Evolutionary conservation across 139 green algal genomes (phyloP), one percentile per base, ranked within the genome.

Genomic region (Volvox africanus): DNA sequence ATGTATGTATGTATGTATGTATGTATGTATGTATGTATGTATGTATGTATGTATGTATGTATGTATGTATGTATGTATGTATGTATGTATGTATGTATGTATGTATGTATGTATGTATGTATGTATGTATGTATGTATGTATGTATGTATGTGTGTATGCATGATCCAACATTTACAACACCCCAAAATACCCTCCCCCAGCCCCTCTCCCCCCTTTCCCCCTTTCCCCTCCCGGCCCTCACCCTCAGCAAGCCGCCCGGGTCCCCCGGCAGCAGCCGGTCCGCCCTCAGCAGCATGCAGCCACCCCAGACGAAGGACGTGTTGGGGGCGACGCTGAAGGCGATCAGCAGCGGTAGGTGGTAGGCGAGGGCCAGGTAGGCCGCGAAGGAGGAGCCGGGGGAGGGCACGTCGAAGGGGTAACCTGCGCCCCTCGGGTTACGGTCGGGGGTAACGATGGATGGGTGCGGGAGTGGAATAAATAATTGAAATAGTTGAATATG

Each of bases 231-330:
- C 79, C 79, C 30, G 32, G 32, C 20, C 61, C 62, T 44, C 22
- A 18, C 94, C 93, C 92, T 61, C 82, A 98, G 67, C 37, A 98
- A 92, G 33, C 95, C 95, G 37, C 95, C 90, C 0, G 61, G 36
- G 92, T 98, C 94, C 2, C 19, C 32, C 24, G 77, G 24, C 18
- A 80, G 79, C 81, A 99, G 91, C 24, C 93, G 67, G 0, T 91
- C 55, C 21, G 91, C n/a, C 0, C 96, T 84, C 75, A 99, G 93
- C 91, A 99, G 65, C 97, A 99, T 98, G 95, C 96, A 99, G 32
- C 97, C 97, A 68, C 97, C 97, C 96, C 97, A 99, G 33, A 98
- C 96, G 94, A 99, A 98, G 12, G 80, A 30, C 22, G 89, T 96
- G 36, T 91, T 80, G 32, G 94, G 90, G 35, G n/a, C 35, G 18